These are phyloP conservation scores for Monosporascus sp. DNA, from an alignment of 2,329 filamentous ascomycete species.

Conservation along the genomic window DNA sequence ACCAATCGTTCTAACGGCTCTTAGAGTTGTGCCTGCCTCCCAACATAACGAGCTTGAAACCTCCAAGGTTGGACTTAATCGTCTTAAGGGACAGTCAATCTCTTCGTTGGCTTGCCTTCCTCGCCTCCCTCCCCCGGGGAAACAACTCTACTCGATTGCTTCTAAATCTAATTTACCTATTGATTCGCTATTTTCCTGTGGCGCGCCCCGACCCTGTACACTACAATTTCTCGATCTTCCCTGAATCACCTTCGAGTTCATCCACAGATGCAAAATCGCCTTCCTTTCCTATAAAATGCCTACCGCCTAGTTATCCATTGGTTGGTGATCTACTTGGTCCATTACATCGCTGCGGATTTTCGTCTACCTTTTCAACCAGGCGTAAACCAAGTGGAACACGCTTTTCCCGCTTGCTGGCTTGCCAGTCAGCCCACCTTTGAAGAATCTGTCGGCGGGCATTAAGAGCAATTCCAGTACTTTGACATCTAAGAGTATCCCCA, in stretches of 20 bases:
- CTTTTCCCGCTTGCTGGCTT: too few species aligned
- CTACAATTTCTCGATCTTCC: too few species aligned
- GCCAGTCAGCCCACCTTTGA: too few species aligned
- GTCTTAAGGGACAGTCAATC: not conserved
- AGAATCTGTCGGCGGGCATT: too few species aligned
- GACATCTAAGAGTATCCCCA: conserved; percentile 13
- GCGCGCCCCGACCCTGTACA: too few species aligned
- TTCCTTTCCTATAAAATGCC: not conserved
- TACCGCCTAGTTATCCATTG: not conserved
- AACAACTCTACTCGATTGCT: too few species aligned
- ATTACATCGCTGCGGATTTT: not conserved
- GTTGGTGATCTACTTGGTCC: not conserved
- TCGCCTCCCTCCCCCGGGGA: not conserved
- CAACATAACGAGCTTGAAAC: not conserved
- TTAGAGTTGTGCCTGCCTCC: not conserved
- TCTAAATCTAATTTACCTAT: too few species aligned
- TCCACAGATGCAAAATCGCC: not conserved
- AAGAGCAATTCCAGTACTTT: not conserved
- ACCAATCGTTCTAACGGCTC: not conserved
- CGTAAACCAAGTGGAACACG: too few species aligned
- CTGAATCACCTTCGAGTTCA: not conserved
- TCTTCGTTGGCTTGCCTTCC: not conserved
- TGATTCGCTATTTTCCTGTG: too few species aligned
- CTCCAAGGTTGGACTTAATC: not conserved
- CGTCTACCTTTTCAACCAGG: not conserved